Percentiles rank a stretch among this genome's conserved stretches.
phyloP scores from a whole-genome alignment of 208 protist species.

The Trichomonas tenax region DNA sequence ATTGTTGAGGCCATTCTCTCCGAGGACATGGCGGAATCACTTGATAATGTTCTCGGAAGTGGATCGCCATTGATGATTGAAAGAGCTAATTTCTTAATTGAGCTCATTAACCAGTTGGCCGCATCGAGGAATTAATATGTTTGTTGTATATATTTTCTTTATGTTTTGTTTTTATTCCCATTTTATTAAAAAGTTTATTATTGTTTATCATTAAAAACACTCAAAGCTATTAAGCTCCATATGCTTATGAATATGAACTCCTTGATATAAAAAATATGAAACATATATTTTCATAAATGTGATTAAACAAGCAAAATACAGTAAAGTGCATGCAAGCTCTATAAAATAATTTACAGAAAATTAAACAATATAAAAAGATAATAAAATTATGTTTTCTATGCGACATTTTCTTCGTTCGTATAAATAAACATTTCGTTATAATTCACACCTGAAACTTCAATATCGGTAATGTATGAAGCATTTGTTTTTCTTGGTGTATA shows the following conservation, averaged over 20 bases:
- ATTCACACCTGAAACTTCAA: neutral
- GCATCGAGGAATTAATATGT: neutral
- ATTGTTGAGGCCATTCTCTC: neutral
- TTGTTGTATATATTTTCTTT: neutral
- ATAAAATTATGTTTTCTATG: no score
- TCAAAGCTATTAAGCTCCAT: no score
- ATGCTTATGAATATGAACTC: no score
- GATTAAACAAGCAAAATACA: no score
- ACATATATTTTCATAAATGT: no score
- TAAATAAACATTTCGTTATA: neutral
- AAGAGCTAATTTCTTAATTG: neutral
- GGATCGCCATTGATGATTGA: neutral
- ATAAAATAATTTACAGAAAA: no score
- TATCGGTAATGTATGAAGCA: neutral
- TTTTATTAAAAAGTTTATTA: no score
- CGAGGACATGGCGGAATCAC: neutral
- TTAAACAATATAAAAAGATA: no score
- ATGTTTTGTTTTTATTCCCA: no score
- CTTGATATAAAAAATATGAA: no score
- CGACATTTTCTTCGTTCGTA: neutral
- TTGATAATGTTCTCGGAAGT: neutral
- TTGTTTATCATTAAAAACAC: no score
- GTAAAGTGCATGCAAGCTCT: no score
- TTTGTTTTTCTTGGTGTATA: neutral
- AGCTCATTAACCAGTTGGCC: neutral